Base-by-base conservation (phyloP, 2,329 filamentous ascomycete species). In the Phialophora expanda region DNA sequence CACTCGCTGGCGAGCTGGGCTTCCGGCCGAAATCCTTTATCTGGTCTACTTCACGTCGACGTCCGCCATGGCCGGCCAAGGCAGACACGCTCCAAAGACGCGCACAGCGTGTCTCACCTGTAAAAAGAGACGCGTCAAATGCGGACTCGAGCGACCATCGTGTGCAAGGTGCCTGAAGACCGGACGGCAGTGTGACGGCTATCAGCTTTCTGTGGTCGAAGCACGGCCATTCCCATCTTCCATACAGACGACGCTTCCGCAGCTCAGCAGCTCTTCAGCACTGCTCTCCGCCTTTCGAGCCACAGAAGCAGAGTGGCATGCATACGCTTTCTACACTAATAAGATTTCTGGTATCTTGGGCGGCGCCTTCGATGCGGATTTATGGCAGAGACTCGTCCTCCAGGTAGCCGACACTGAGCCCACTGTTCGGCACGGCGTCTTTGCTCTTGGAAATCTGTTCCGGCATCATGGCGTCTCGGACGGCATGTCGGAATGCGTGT, bases 231-330 rank as follows among this genome's bases (percentile, higher is more conserved):
- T 30, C n/a, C n/a, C 11, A 7, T 28, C 57, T 24, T 34, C 46
- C 26, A 53, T 20, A 26, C 41, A 48, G 20, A 51, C 44, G 2
- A 38, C 57, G 34, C 12, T 17, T 3, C 44, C 46, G 0, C 57
- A 24, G 9, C 57, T 50, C 41, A 60, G n/a, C 28, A 26, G 5
- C 12, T 51, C 57, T 26, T 60, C 57, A 5, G 53, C 44, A 26
- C 24, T 60, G n/a, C 57, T 60, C 6, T 60, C 57, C 4, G 41
- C 57, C n/a, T 60, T 60, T 60, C 57, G 57, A 9, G 57, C 57
- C 28, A 60, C 57, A 24, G 41, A 34, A n/a, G 26, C 57, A 12
- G 57, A 60, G 41, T 60, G 57, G 57, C 44, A 34, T n/a, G 57
- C 57, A 20, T 60, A 60, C 32, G 26, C 41, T 1, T 60, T 51